Base-by-base conservation (phyloP, 75 land plant species). In the Sequoia sempervirens region DNA sequence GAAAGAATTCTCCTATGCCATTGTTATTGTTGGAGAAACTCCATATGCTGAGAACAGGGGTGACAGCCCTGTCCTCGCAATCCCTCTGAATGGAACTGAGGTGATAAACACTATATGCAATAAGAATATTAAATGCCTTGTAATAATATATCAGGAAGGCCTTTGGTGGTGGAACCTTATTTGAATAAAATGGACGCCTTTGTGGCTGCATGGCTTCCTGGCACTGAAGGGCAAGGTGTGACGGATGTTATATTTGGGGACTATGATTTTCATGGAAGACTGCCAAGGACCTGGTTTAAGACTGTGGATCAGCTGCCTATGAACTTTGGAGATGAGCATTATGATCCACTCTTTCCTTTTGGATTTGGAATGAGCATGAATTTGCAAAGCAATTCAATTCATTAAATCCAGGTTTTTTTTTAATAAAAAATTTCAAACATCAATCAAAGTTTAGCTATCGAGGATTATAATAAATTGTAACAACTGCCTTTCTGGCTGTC, bases 281-380 rank as follows among this genome's bases (percentile, higher is more conserved):
- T 90, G 47, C 37, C 89, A 32, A 72, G 89, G 37, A 90, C 91
- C 3, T 90, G 91, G 91, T 90, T 90, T 38, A 85, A 54, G 30
- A 80, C 52, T 1, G 91, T 91, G 7, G 89, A 91, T 73, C 96
- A 94, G 84, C 83, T 97, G 56, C 99, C 99, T 40, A 86, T 94
- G 91, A 86, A 93, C 61, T 79, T 78, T 36, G 96, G 89, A 13
- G 89, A 93, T 58, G 50, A 83, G 26, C 28, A 87, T 70, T 90
- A 95, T 86, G 93, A 95, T n/a, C 95, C 99, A 66, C 80, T 97
- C 34, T 97, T 94, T 45, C 99, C 99, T 20, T 86, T 91, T 58
- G 98, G 96, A 4, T 97, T 89, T 85, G 96, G 98, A 17, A 82
- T 97, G 87, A 90, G 52, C 13, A 92, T 92, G 88, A 61, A 69